A percentile compares a stretch with the other conserved stretches of the same genome.
These are phyloP conservation scores for Tilletia horrida DNA, from an alignment of 1,284 basidiomycete species.

Conservation along the genomic window DNA sequence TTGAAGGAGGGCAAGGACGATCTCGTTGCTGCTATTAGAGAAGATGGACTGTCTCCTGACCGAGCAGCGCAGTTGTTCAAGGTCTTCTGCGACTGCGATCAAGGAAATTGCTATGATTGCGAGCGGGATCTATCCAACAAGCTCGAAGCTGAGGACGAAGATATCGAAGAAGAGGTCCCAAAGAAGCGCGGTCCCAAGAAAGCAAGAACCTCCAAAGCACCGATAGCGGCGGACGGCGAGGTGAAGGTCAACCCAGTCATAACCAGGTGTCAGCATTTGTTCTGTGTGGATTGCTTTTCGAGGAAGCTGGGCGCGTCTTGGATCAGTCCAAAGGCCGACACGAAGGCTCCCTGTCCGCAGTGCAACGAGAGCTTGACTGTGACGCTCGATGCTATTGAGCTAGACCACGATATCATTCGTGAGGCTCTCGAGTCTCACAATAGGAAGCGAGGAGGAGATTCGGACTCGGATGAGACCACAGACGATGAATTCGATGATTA, in stretches of 20 bases:
- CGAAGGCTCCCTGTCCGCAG: conserved; percentile 62
- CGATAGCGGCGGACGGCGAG: conserved; percentile 8
- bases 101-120: conserved; percentile 83
- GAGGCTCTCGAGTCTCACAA: background rate
- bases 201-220: background rate
- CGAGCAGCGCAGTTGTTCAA: conserved; percentile 76
- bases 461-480: conserved; percentile 11
- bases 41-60: conserved; percentile 73
- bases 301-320: conserved; percentile 28
- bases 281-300: conserved; percentile 59
- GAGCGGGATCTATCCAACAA: conserved; percentile 65
- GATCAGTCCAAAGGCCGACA: conserved; percentile 28
- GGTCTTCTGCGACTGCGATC: conserved; percentile 76
- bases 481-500: conserved; percentile 26
- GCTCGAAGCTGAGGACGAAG: conserved; percentile 49
- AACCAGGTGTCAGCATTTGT: conserved; percentile 89
- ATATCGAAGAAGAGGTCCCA: conserved; percentile 58
- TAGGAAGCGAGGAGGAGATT: background rate
- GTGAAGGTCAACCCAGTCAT: conserved; percentile 57
- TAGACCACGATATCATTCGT: conserved; percentile 27
- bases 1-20: conserved; percentile 59
- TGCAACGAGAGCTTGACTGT: conserved; percentile 60
- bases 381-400: conserved; percentile 35
- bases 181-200: conserved; percentile 17
- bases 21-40: conserved; percentile 63